Base-by-base conservation (phyloP, 805 yeast genomes). In the Kluyveromyces dobzhanskii region DNA sequence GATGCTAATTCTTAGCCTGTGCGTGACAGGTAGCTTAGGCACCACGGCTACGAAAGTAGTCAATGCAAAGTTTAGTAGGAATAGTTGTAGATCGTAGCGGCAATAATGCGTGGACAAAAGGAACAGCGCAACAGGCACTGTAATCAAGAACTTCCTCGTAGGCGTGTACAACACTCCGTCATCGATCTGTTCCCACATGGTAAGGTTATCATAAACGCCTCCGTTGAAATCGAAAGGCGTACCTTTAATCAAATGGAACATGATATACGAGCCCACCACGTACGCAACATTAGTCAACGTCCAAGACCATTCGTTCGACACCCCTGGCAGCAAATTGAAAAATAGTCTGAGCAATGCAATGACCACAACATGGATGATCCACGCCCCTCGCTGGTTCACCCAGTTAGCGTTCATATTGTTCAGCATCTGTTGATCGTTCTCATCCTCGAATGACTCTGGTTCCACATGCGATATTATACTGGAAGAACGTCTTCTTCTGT, bases 161-260 rank as follows among this genome's bases (percentile, higher is more conserved):
- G 98, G 98, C 0, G 98, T 92, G 60, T 88, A 90, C 61, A 87
- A 94, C 56, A 87, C 97, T 43, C 97, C 98, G 53, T 88, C 79
- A 60, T 85, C 94, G 28, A 69, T 80, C 63, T 90, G 98, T 63
- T 90, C 98, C 98, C 98, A 90, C 97, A 90, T 86, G 17, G 96
- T 92, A 49, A 90, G 70, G 54, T 85, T 80, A 58, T 90, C 98
- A 62, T 83, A 92, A 0, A 97, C 97, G 31, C 98, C 98, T 30
- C 84, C 80, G 57, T 88, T 92, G 67, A 90, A 88, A 52, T 92
- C 98, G 57, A 90, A 92, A 0, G 98, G 98, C 2, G 95, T 87
- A 28, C 98, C 98, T 54, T 90, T 92, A 32, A 92, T 85, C 59
- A 85, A 81, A 61, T 90, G 98, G 59, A 90, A 92, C 97, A 90